Evolutionary conservation across 495 filamentous ascomycete genomes (phyloP).

Genomic region (Pyronema domesticum): DNA sequence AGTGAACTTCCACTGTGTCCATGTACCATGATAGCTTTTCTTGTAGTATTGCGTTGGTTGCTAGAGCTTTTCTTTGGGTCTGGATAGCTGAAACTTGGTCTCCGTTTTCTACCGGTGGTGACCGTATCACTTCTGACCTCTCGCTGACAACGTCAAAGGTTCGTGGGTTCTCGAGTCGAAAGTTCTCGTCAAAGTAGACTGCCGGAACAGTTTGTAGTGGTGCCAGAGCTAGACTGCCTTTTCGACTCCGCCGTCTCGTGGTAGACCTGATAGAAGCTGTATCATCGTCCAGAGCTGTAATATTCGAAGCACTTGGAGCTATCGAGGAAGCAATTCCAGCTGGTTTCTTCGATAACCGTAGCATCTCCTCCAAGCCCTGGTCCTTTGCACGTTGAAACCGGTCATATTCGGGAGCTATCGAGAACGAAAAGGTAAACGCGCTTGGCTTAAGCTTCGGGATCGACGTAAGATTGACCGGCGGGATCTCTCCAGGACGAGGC

Average conservation of each 20-base stretch:
- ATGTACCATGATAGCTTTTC: conserved; percentile 99
- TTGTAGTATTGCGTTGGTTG: conserved; percentile 95
- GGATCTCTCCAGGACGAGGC: conserved; percentile 83
- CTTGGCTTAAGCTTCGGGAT: conserved; percentile 64
- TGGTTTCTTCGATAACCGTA: conserved; percentile 12
- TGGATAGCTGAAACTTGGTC: conserved; percentile 43
- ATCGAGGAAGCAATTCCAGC: conserved; percentile 11
- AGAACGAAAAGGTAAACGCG: conserved; percentile 67
- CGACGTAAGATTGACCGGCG: conserved; percentile 80
- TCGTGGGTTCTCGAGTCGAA: conserved; percentile 87
- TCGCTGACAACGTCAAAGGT: conserved; percentile 96
- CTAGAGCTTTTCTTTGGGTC: conserved; percentile 62
- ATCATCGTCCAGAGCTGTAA: conserved; percentile 6
- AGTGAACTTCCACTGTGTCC: conserved; percentile 95
- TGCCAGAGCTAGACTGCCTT: conserved; percentile 29
- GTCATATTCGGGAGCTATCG: conserved; percentile 26
- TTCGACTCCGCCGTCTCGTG: conserved; percentile 12
- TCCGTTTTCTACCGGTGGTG: conserved; percentile 16
- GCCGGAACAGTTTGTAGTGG: conserved; percentile 80
- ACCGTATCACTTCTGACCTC: conserved; percentile 74
- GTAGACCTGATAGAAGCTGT: conserved; percentile 6
- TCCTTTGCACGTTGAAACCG: conserved; percentile 25
- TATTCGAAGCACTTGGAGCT: conserved; percentile 17
- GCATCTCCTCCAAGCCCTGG: conserved; percentile 21
- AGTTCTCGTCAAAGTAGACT: conserved; percentile 90